Percentiles rank a stretch among this genome's conserved stretches.
These are phyloP conservation scores for Bacidia rubella DNA, from an alignment of 495 filamentous ascomycete species.

Conservation along the genomic window DNA sequence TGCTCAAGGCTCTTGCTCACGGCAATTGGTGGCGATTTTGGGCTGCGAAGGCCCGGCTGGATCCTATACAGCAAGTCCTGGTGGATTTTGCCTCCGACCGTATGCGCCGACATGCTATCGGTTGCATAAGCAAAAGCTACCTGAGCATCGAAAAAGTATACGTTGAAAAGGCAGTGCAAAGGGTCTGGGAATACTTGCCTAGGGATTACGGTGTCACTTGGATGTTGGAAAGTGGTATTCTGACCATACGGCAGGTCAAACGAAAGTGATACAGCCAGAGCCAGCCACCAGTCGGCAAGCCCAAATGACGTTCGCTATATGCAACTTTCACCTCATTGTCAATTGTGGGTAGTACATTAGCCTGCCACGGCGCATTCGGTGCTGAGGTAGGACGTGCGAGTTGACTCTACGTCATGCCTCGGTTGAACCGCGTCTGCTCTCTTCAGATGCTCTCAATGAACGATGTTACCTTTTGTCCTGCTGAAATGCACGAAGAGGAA, in stretches of 20 bases:
- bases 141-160: slow-evolving; percentile 48
- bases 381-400: too few species aligned
- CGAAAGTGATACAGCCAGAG: slow-evolving; percentile 7
- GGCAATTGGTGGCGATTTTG: slow-evolving; percentile 77
- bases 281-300: background rate
- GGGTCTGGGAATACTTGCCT: slow-evolving; percentile 53
- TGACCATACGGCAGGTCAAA: slow-evolving; percentile 55
- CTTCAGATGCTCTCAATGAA: too few species aligned
- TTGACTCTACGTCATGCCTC: too few species aligned
- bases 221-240: slow-evolving; percentile 53
- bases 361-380: too few species aligned
- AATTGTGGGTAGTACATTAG: background rate
- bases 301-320: background rate
- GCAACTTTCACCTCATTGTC: background rate
- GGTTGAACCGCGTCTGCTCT: too few species aligned
- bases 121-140: slow-evolving; percentile 74
- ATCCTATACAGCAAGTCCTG: slow-evolving; percentile 59
- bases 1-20: slow-evolving; percentile 56
- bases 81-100: slow-evolving; percentile 67
- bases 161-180: slow-evolving; percentile 44
- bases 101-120: slow-evolving; percentile 58
- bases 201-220: slow-evolving; percentile 61
- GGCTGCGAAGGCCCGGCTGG: slow-evolving; percentile 52
- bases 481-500: too few species aligned
- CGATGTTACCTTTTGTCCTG: too few species aligned